Evolutionary conservation across 164 flowering plant species (phyloP), one percentile per base, ranked within the genome.

Genomic region (Kalanchoe fedtschenkoi): DNA sequence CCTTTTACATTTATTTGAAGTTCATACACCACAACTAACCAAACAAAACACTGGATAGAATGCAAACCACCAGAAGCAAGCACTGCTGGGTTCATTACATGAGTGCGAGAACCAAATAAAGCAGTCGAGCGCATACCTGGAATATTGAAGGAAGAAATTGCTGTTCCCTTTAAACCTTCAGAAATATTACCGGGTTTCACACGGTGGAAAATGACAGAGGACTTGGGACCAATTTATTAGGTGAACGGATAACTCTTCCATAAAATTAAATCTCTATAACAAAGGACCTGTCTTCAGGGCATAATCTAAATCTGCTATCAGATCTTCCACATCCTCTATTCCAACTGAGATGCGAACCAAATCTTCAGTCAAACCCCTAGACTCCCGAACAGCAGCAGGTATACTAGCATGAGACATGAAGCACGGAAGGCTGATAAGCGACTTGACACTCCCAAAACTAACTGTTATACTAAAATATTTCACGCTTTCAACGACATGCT

Each of bases 321-420:
- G 77, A 77, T 91, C 99, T 66, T 83, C 66, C 0, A 87, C 91
- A 74, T 91, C 95, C 71, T 95, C 99, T 34, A 91, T 91, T 16
- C 99, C 99, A 13, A 89, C 99, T 32, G 99, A 91, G 15, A 95
- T 86, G 28, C 99, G 91, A 58, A 95, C 77, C 60, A 95, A 93
- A 76, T 95, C 99, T 72, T 91, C 95, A 19, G 88, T 86, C 32
- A 91, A 70, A 59, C 99, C 99, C 69, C 99, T 77, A 16, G 91
- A 84, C 68, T 91, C 90, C 1, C 99, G 92, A 21, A 84, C 91
- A 26, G 76, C 79, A 44, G 81, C 83, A 15, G 99, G 97, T 73
- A 95, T 91, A 74, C 84, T 80, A 67, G 97, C 93, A 81, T 95
- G 97, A 28, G 97, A 91, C 99, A 95, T 91, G 64, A 91, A 95